Evolutionary conservation across 345 rosid genomes (phyloP), one percentile per base, ranked within the genome.

Genomic region (Gossypium thurberi): DNA sequence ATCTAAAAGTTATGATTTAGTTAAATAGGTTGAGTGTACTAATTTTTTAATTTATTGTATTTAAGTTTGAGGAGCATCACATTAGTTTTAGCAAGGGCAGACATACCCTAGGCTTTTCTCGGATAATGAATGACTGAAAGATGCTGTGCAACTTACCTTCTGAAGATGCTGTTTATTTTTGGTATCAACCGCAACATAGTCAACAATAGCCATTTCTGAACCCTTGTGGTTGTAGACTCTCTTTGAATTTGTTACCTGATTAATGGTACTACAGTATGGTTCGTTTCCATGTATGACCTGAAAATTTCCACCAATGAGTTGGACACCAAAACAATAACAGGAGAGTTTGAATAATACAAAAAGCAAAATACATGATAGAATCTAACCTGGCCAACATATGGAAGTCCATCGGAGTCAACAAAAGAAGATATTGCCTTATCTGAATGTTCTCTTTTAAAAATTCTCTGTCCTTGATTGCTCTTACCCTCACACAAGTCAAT

Each of bases 391-490:
- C 98, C 97, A 81, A 92, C 88, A 83, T 85, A 86, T 40, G 98
- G 98, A 83, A 92, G 94, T 61, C 99, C 99, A 82, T 91, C 99
- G 10, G 88, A 81, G 84, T 92, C 98, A 75, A 94, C 84, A 76
- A 56, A 37, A 76, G 90, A 74, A 78, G 83, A 87, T 57, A 43
- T 63, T 33, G 90, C 78, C 77, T 67, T 88, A 74, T 87, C 87
- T 71, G 70, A 57, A 69, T 74, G 80, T 76, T 85, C 85, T 78
- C 97, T 89, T 74, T 80, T 83, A 77, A 92, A 95, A 65, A 76
- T 79, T 79, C 65, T 84, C 65, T 78, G 77, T 59, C 81, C 69
- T 78, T 79, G 74, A 52, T 74, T 86, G 75, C 86, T 86, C 43
- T 77, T 75, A 60, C 80, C 82, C 23, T 89, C 92, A 63, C 94